phyloP scores from a whole-genome alignment of 2,329 filamentous ascomycete genomes.

The Rasamsonia emersonii region DNA sequence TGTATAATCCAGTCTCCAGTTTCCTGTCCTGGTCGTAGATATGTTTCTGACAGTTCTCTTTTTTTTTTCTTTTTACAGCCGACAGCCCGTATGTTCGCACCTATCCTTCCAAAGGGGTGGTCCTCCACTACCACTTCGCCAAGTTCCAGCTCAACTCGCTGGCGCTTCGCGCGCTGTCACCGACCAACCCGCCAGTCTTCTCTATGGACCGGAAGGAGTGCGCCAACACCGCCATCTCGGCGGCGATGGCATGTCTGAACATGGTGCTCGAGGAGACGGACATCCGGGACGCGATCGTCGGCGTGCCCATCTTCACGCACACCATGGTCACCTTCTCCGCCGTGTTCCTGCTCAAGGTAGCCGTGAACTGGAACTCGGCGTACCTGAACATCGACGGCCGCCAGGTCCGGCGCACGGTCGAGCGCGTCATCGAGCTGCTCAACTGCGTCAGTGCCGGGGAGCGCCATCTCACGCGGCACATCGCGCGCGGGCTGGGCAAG shows the following conservation, averaged over 20 bases:
- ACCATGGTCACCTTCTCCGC: slow-evolving; percentile 40
- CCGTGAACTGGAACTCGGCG: slow-evolving; percentile 35
- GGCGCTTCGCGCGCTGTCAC: slow-evolving; percentile 32
- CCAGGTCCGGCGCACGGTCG: slow-evolving; percentile 29
- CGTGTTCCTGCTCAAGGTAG: slow-evolving; percentile 38
- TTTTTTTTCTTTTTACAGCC: slow-evolving; percentile 15
- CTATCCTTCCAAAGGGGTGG: slow-evolving; percentile 43
- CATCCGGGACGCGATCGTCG: slow-evolving; percentile 41
- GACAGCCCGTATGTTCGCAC: slow-evolving; percentile 40
- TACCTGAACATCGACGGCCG: slow-evolving; percentile 32
- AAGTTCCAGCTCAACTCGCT: slow-evolving; percentile 45
- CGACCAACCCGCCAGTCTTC: slow-evolving; percentile 33
- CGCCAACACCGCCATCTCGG: slow-evolving; percentile 40
- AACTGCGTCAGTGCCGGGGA: slow-evolving; percentile 34
- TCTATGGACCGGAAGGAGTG: slow-evolving; percentile 38
- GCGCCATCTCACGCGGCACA: slow-evolving; percentile 33
- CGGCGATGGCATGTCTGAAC: slow-evolving; percentile 38
- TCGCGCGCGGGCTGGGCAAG: slow-evolving; percentile 33
- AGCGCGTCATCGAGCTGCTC: slow-evolving; percentile 32
- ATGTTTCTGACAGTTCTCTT: background rate
- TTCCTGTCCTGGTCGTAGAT: too few species aligned
- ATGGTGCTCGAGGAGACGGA: slow-evolving; percentile 40
- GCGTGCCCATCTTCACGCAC: slow-evolving; percentile 39
- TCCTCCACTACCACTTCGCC: slow-evolving; percentile 46
- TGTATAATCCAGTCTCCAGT: slow-evolving; percentile 8